Base-by-base conservation (phyloP, 192 early-diverging fungal species). In the Coemansia sp. region DNA sequence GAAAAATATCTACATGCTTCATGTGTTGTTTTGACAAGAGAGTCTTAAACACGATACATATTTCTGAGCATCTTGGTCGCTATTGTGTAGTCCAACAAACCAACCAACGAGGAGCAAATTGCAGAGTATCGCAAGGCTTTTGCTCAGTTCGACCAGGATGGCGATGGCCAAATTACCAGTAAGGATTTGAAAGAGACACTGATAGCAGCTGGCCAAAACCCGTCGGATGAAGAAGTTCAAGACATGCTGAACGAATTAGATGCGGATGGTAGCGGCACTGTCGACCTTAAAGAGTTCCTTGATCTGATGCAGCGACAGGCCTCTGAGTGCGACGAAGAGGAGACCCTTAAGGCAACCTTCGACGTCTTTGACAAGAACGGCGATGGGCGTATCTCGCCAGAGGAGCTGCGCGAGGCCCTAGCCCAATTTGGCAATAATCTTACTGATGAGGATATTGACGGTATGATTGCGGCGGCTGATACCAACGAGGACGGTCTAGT, bases 401-500 rank as follows among this genome's bases (percentile, higher is more conserved):
- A 18, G 6, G 87, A 90, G 67, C 61, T 89, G 36, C 59, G 51
- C 12, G 49, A 73, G 38, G 85, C 82, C 44, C 79, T 88, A 72
- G 15, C 31, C 0, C 60, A 59, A 7, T 72, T 93, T 18, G 90
- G 92, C 57, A 92, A 94, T 64, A 79, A 86, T 24, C 70, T 92
- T 12, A 84, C 87, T 2, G 87, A 91, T 34, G 85, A 90, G 46
- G 92, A 95, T 65, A 59, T 94, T 15, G 84, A 93, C 64, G 91
- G 89, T 41, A 94, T 95, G 93, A 90, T 96, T 60, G 82, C 86
- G 38, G 91, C 89, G 74, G 93, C 91, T 8, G 92, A 96, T 69
- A 61, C 77, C 33, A 88, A 96, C 71, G 87, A 87, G 0, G 91
- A 92, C 70, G 86, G 88, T 8, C 79, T 79, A 38, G 81, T 93